Evolutionary conservation across 2,329 filamentous ascomycete species (phyloP).

Genomic region (Sphaerulina vaccinii): DNA sequence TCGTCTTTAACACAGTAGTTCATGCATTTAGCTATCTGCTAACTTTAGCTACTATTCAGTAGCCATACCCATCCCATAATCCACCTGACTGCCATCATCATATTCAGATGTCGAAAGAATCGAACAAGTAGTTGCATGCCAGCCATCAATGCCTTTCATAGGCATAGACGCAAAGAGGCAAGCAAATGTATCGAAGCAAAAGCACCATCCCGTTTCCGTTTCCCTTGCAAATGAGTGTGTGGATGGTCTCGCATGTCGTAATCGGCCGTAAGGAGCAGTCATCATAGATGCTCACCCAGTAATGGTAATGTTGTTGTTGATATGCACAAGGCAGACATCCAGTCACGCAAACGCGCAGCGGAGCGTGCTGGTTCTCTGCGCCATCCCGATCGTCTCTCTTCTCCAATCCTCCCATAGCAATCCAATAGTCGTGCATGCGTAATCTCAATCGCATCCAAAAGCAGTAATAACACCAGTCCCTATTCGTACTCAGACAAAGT

Average conservation of each 20-base stretch:
- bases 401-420: constrained; percentile 1
- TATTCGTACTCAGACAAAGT: constrained; percentile 49
- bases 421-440: constrained; percentile 5
- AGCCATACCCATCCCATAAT: not conserved
- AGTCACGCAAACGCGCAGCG: constrained; percentile 5
- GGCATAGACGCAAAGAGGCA: not conserved
- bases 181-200: constrained; percentile 2
- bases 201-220: not conserved
- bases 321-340: constrained; percentile 15
- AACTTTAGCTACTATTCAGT: not conserved
- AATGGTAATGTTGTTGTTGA: constrained; percentile 9
- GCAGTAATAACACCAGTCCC: not conserved
- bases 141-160: not conserved
- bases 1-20: too few species aligned
- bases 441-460: constrained; percentile 5
- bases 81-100: not conserved
- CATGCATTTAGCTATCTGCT: not conserved
- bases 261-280: constrained; percentile 13
- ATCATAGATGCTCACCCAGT: constrained; percentile 2
- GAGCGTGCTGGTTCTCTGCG: constrained; percentile 4
- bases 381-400: not conserved
- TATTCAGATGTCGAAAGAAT: not conserved
- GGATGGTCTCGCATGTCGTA: constrained; percentile 7
- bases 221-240: constrained; percentile 8
- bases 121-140: not conserved